Evolutionary conservation across 2,329 filamentous ascomycete species (phyloP).

Genomic region (Aureobasidium lini): DNA sequence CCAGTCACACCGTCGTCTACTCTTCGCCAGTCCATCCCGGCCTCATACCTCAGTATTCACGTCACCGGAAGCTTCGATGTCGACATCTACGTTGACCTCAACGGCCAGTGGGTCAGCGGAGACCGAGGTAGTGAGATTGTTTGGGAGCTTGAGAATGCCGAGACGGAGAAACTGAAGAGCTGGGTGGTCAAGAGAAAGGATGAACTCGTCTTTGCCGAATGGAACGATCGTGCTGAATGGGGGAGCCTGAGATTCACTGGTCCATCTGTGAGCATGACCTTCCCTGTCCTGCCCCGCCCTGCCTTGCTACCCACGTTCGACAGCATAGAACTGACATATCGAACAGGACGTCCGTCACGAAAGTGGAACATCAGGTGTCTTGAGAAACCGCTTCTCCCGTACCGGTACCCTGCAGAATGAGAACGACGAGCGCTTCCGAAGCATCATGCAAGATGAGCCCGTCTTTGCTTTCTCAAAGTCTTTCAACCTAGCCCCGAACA

Average conservation of each 20-base stretch:
- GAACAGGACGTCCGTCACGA: constrained; percentile 55
- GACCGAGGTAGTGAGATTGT: constrained; percentile 60
- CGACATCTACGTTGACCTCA: constrained; percentile 41
- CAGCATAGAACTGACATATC: constrained; percentile 32
- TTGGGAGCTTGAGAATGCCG: constrained; percentile 53
- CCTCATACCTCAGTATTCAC: constrained; percentile 66
- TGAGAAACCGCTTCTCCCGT: constrained; percentile 63
- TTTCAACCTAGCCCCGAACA: constrained; percentile 41
- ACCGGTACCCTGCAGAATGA: constrained; percentile 55
- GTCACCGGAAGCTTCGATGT: constrained; percentile 56
- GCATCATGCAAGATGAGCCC: constrained; percentile 43
- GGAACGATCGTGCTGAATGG: constrained; percentile 72
- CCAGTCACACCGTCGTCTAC: constrained; percentile 77
- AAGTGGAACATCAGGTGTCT: constrained; percentile 56
- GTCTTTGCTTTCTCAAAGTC: constrained; percentile 45
- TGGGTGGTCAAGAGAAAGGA: constrained; percentile 55
- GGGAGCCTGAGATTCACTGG: constrained; percentile 71
- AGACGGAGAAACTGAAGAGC: constrained; percentile 45
- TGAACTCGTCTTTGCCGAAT: constrained; percentile 68
- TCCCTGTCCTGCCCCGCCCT: no score
- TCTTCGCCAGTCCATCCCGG: constrained; percentile 72
- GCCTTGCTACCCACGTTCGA: constrained; percentile 31
- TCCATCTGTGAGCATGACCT: constrained; percentile 34
- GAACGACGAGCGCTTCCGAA: constrained; percentile 44
- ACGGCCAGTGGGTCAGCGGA: constrained; percentile 71